These are phyloP conservation scores for Chalciporus sp. DNA, from an alignment of 1,284 basidiomycete genomes.

Conservation along the genomic window DNA sequence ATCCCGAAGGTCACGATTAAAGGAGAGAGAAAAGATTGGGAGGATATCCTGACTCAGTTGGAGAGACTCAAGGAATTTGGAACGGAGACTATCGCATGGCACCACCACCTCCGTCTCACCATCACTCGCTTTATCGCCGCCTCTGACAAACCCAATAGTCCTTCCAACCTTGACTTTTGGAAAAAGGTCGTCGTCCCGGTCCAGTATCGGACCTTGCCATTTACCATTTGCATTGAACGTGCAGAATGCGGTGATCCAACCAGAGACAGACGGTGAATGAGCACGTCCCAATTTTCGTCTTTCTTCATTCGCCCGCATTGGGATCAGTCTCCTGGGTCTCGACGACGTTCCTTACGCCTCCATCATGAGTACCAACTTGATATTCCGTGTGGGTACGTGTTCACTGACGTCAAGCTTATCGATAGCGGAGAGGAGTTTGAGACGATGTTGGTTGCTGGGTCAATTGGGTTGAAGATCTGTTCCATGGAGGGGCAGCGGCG, in stretches of 20 bases:
- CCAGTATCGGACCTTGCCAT: too few species aligned
- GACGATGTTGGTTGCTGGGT: neutral
- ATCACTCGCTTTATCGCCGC: conserved; percentile 34
- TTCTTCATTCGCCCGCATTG: too few species aligned
- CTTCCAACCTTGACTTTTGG: conserved; percentile 37
- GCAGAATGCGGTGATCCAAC: too few species aligned
- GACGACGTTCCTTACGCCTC: neutral
- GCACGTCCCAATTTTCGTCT: neutral
- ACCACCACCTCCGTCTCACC: conserved; percentile 33
- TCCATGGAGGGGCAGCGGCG: neutral
- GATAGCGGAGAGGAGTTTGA: neutral
- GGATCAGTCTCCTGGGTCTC: neutral
- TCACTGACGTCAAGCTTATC: neutral
- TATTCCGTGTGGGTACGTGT: neutral
- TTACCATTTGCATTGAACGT: too few species aligned
- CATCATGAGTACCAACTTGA: neutral
- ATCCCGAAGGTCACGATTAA: conserved; percentile 46
- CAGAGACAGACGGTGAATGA: too few species aligned
- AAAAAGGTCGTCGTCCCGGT: conserved; percentile 26
- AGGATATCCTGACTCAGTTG: conserved; percentile 29
- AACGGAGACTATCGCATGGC: conserved; percentile 31
- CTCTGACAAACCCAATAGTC: conserved; percentile 30
- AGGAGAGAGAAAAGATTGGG: conserved; percentile 36
- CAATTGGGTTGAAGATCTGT: neutral
- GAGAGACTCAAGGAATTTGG: conserved; percentile 37